Conservation (phyloP, 148 eudicot genomes). For the Nepenthes gracilis region DNA sequence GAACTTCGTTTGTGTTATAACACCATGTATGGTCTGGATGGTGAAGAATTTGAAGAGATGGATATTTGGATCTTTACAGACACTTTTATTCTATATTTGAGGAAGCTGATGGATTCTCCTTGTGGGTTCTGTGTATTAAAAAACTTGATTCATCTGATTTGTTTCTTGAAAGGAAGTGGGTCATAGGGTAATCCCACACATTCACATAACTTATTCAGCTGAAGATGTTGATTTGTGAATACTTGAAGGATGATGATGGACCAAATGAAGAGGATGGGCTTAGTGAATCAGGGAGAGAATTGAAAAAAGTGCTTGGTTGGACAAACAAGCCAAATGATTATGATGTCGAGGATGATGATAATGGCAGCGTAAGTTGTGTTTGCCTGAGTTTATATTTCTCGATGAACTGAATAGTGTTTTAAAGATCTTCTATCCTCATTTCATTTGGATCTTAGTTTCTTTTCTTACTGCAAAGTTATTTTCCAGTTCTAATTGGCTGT, state of each 20-base stretch:
- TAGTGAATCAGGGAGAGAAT: constrained; percentile 91
- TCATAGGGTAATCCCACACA: no score
- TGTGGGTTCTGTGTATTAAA: no score
- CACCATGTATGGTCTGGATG: no score
- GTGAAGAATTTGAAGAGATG: no score
- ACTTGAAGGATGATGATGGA: constrained; percentile 68
- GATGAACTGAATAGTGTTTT: not conserved
- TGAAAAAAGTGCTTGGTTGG: constrained; percentile 81
- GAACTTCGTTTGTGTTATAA: no score
- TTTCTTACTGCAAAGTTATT: not conserved
- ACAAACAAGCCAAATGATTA: constrained; percentile 69
- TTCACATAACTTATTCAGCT: not conserved
- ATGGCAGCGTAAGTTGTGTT: constrained; percentile 62
- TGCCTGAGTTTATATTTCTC: not conserved
- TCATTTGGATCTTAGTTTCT: not conserved
- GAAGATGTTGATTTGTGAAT: constrained; percentile 24
- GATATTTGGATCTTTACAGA: no score
- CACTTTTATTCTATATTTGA: no score
- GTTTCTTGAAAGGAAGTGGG: no score
- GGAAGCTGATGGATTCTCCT: no score
- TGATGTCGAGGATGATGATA: constrained; percentile 75
- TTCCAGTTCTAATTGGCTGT: not conserved
- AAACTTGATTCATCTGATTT: no score
- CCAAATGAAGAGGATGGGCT: constrained; percentile 71
- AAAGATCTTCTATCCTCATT: not conserved